These are phyloP conservation scores for Cryptococcus sp. DNA, from an alignment of 1,284 basidiomycete species.

Conservation along the genomic window DNA sequence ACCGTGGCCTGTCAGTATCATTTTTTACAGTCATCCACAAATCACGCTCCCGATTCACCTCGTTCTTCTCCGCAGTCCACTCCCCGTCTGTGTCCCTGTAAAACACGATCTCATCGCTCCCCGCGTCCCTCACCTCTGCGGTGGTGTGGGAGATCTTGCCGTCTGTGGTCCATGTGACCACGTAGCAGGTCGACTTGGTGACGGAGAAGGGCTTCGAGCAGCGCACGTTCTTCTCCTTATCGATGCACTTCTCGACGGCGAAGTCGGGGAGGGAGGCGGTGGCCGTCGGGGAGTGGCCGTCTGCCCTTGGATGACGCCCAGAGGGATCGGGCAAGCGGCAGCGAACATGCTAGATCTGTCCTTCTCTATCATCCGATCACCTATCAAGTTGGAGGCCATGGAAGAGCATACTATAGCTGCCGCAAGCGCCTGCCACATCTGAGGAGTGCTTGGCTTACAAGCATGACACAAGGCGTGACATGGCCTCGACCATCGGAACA, in stretches of 20 bases:
- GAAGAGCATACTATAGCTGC: too few species aligned
- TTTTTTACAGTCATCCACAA: too few species aligned
- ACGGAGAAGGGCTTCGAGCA: constrained; percentile 49
- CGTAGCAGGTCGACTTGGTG: constrained; percentile 44
- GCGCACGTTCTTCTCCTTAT: constrained; percentile 39
- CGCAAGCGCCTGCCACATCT: too few species aligned
- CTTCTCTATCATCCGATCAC: too few species aligned
- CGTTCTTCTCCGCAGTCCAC: constrained; percentile 47
- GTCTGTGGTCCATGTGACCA: constrained; percentile 47
- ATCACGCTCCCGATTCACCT: constrained; percentile 28
- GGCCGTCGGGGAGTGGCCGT: too few species aligned
- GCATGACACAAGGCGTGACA: too few species aligned
- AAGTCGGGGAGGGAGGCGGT: constrained; percentile 50
- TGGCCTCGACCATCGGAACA: too few species aligned
- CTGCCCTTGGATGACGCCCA: too few species aligned
- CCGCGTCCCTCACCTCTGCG: constrained; percentile 46
- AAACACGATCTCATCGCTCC: constrained; percentile 43
- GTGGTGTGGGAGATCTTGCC: constrained; percentile 49
- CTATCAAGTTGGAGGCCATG: too few species aligned
- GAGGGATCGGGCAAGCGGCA: background rate
- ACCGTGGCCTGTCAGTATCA: background rate
- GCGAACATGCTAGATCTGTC: too few species aligned
- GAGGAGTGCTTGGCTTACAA: too few species aligned
- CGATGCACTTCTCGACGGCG: constrained; percentile 45
- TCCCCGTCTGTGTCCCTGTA: constrained; percentile 49